phyloP scores from a whole-genome alignment of 495 filamentous ascomycete genomes.

The Hypoxylon lienhwacheense region DNA sequence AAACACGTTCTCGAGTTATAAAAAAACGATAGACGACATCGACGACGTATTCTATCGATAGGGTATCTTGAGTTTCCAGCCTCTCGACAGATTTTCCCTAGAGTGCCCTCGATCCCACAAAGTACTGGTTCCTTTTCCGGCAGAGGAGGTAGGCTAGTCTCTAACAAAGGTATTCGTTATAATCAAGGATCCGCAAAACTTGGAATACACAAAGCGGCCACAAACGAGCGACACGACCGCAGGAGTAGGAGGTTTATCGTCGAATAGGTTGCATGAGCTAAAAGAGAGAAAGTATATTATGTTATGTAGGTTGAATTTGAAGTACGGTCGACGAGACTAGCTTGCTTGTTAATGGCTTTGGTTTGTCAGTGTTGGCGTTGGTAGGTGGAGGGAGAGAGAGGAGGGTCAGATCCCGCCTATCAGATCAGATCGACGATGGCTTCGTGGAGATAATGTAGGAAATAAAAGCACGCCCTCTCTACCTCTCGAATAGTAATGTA shows the following conservation, averaged over 20 bases:
- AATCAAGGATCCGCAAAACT: conserved; percentile 1
- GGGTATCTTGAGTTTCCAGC: too few relatives aligned
- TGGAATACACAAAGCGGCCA: conserved; percentile 21
- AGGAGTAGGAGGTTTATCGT: conserved; percentile 3
- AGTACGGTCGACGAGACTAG: conserved; percentile 2
- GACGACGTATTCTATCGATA: too few relatives aligned
- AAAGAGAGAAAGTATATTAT: conserved; percentile 9
- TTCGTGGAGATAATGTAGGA: conserved; percentile 11
- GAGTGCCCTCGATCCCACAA: background rate
- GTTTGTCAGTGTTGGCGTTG: background rate
- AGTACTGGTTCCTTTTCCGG: background rate
- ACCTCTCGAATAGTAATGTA: too few relatives aligned
- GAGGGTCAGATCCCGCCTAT: conserved; percentile 15
- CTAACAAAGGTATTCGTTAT: conserved; percentile 19
- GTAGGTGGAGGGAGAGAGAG: conserved; percentile 7
- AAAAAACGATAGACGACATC: conserved; percentile 11
- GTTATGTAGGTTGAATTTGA: conserved; percentile 19
- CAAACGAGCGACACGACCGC: conserved; percentile 30
- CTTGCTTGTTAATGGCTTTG: background rate
- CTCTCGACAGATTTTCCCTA: too few relatives aligned
- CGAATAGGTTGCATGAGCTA: conserved; percentile 18
- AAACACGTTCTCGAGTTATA: conserved; percentile 1
- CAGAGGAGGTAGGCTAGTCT: conserved; percentile 7
- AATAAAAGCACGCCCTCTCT: too few relatives aligned
- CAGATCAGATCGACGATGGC: conserved; percentile 13